Conservation (phyloP, 257 asterid species). For the Primulina huaijiensis region DNA sequence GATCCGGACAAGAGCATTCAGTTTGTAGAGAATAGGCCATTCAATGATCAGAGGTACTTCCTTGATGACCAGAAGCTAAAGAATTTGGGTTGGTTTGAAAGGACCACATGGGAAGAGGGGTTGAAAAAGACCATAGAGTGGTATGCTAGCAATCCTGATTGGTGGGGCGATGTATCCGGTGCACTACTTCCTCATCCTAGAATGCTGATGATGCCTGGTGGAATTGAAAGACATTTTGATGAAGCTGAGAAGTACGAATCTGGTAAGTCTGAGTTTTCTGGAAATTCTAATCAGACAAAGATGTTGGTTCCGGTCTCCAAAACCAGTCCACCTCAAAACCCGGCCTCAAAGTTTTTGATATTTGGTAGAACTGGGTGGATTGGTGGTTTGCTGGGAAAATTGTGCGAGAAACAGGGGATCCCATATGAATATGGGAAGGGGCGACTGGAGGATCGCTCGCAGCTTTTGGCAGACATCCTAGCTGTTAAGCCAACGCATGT, state of each 20-base stretch:
- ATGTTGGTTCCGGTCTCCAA: conserved; percentile 54
- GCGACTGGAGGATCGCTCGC: conserved; percentile 71
- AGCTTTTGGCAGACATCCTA: conserved; percentile 57
- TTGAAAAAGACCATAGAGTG: conserved; percentile 83
- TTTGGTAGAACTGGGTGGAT: conserved; percentile 96
- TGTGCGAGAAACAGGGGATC: conserved; percentile 89
- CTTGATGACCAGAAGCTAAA: conserved; percentile 88
- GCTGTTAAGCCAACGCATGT: conserved; percentile 84
- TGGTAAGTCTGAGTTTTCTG: conserved; percentile 46
- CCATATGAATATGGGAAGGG: conserved; percentile 83
- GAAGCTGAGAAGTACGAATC: conserved; percentile 65
- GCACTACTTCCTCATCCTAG: conserved; percentile 98
- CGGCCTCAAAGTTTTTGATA: conserved; percentile 76
- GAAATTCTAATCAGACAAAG: conserved; percentile 39
- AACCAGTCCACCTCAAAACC: conserved; percentile 40
- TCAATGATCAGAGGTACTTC: conserved; percentile 95
- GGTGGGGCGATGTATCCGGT: conserved; percentile 99
- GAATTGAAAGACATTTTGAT: conserved; percentile 59
- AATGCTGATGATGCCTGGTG: conserved; percentile 96
- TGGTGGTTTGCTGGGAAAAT: conserved; percentile 88
- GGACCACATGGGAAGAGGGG: conserved; percentile 92
- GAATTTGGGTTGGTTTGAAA: conserved; percentile 81
- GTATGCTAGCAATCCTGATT: conserved; percentile 75
- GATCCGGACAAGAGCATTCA: conserved; percentile 72
- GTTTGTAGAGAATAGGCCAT: conserved; percentile 91